Conservation (phyloP, 805 yeast species). For the Zygosaccharomyces bailii region DNA sequence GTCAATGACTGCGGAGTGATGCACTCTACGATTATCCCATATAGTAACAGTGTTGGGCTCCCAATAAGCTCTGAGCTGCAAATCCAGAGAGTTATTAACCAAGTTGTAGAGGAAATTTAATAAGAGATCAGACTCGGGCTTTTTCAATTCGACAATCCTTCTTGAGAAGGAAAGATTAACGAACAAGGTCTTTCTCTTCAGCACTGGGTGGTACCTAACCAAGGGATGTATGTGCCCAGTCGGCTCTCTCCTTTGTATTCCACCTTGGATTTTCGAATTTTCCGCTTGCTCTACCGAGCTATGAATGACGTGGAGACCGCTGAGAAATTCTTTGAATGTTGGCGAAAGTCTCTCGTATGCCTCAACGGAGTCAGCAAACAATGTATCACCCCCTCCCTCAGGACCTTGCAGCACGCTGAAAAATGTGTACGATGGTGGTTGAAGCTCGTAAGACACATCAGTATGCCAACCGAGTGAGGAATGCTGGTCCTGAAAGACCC, state of each 20-base stretch:
- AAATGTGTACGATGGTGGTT: conserved; percentile 67
- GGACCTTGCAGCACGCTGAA: conserved; percentile 59
- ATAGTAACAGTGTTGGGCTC: conserved; percentile 63
- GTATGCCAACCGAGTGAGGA: conserved; percentile 53
- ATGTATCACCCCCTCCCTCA: conserved; percentile 69
- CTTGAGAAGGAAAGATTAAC: conserved; percentile 60
- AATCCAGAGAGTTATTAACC: conserved; percentile 50
- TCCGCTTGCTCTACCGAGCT: conserved; percentile 66
- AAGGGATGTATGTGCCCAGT: conserved; percentile 55
- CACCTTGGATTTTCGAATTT: conserved; percentile 51
- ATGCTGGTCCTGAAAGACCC: conserved; percentile 24
- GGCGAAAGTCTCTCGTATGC: conserved; percentile 71
- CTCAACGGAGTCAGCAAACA: conserved; percentile 63
- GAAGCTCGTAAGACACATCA: conserved; percentile 68
- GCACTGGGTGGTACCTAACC: conserved; percentile 67
- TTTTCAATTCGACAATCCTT: conserved; percentile 64
- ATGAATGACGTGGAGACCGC: conserved; percentile 62
- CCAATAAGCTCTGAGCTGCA: conserved; percentile 68
- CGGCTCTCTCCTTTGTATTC: conserved; percentile 62
- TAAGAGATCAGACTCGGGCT: conserved; percentile 61
- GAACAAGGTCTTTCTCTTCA: conserved; percentile 55
- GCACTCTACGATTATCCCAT: conserved; percentile 73
- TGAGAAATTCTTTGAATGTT: conserved; percentile 51
- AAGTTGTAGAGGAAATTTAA: conserved; percentile 53
- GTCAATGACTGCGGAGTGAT: conserved; percentile 65